These are phyloP conservation scores for Geum urbanum DNA, from an alignment of 306 rosid genomes.

Conservation along the genomic window DNA sequence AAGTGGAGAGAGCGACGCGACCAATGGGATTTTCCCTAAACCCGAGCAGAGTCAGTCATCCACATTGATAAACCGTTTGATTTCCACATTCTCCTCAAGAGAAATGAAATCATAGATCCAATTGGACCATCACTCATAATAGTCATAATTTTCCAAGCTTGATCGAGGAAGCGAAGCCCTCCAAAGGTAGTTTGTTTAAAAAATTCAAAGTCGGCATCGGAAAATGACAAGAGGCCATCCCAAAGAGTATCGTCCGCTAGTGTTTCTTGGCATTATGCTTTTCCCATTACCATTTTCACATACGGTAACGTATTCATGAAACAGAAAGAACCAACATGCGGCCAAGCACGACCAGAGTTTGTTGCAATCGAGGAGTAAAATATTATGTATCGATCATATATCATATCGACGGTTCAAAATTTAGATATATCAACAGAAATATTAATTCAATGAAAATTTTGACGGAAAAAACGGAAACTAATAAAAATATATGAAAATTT, in stretches of 20 bases:
- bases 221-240: background rate
- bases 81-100: no score
- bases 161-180: background rate
- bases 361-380: no score
- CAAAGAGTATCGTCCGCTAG: background rate
- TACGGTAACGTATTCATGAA: background rate
- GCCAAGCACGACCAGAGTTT: conserved; percentile 1
- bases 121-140: background rate
- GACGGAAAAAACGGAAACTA: no score
- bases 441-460: no score
- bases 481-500: no score
- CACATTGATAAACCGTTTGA: no score
- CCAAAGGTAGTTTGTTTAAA: background rate
- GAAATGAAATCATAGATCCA: background rate
- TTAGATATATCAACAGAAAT: no score
- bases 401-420: no score
- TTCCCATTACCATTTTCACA: background rate
- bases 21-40: no score
- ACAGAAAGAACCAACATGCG: background rate
- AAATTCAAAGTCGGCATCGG: conserved; percentile 21
- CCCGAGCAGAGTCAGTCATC: no score
- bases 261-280: background rate
- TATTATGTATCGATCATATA: no score
- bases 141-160: background rate
- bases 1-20: no score